Evolutionary conservation across 108 stramenopile species (phyloP).

Genomic region (Cyclostephanos invisitatus): DNA sequence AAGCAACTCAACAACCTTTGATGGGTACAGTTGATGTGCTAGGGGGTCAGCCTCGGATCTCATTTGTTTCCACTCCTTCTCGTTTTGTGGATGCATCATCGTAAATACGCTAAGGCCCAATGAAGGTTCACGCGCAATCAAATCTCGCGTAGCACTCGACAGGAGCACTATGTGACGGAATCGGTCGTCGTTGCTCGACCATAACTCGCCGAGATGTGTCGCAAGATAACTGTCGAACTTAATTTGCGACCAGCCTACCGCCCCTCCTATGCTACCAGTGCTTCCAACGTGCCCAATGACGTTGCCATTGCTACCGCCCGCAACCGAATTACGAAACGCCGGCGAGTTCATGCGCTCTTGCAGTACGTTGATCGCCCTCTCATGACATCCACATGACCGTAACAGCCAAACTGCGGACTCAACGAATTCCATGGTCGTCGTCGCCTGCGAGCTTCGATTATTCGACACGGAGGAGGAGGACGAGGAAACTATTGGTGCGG

Average conservation of each 20-base stretch:
- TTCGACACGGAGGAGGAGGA: conserved; percentile 27
- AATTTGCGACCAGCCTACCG: conserved; percentile 78
- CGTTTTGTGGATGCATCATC: conserved; percentile 72
- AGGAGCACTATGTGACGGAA: conserved; percentile 69
- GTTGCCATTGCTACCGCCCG: conserved; percentile 1
- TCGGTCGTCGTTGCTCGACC: conserved; percentile 61
- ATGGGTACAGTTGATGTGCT: conserved; percentile 58
- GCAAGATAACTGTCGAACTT: conserved; percentile 87
- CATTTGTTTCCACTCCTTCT: conserved; percentile 69
- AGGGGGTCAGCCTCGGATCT: conserved; percentile 68
- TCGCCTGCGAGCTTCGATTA: conserved; percentile 30
- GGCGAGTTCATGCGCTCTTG: conserved; percentile 55
- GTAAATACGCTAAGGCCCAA: conserved; percentile 88
- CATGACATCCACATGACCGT: conserved; percentile 79
- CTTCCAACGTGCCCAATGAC: conserved; percentile 31
- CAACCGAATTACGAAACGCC: conserved; percentile 42
- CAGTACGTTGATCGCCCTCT: conserved; percentile 72
- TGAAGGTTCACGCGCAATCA: conserved; percentile 76
- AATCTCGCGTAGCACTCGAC: conserved; percentile 62
- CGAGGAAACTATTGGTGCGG: not conserved
- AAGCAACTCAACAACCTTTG: conserved; percentile 73
- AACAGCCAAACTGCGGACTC: conserved; percentile 86
- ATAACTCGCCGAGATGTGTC: conserved; percentile 84
- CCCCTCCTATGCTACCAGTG: conserved; percentile 10
- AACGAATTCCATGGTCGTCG: conserved; percentile 65